Evolutionary conservation across 1,284 basidiomycete genomes (phyloP).

Genomic region (Leucoagaricus sp.): DNA sequence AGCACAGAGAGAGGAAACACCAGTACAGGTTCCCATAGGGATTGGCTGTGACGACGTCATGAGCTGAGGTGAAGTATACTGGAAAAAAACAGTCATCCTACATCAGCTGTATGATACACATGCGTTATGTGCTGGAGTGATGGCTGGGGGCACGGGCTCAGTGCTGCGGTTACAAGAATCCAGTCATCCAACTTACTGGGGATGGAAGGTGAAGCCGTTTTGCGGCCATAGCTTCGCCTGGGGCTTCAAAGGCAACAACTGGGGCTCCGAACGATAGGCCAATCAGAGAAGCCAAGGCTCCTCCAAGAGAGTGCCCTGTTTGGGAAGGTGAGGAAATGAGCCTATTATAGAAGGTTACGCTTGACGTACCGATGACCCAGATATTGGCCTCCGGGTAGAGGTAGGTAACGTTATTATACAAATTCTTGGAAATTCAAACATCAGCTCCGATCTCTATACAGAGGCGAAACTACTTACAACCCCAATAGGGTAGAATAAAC

Average conservation of each 20-base stretch:
- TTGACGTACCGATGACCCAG: conserved; percentile 54
- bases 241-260: conserved; percentile 82
- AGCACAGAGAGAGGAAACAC: conserved; percentile 58
- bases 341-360: background rate
- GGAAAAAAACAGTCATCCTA: conserved; percentile 22
- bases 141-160: conserved; percentile 35
- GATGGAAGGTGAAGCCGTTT: conserved; percentile 76
- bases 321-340: background rate
- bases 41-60: conserved; percentile 45
- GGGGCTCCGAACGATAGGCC: conserved; percentile 85
- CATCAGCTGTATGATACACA: conserved; percentile 72
- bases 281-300: conserved; percentile 76
- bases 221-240: conserved; percentile 76
- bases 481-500: conserved; percentile 77
- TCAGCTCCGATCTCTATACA: conserved; percentile 6
- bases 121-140: conserved; percentile 66
- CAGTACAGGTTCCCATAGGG: conserved; percentile 64
- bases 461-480: conserved; percentile 41
- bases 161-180: conserved; percentile 1
- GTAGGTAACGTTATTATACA: conserved; percentile 80
- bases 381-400: conserved; percentile 83
- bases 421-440: conserved; percentile 43
- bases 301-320: conserved; percentile 72
- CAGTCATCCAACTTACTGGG: conserved; percentile 39
- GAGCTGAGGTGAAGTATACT: background rate